phyloP scores from a whole-genome alignment of 2,329 filamentous ascomycete genomes.

The Hypoxylon sp. region DNA sequence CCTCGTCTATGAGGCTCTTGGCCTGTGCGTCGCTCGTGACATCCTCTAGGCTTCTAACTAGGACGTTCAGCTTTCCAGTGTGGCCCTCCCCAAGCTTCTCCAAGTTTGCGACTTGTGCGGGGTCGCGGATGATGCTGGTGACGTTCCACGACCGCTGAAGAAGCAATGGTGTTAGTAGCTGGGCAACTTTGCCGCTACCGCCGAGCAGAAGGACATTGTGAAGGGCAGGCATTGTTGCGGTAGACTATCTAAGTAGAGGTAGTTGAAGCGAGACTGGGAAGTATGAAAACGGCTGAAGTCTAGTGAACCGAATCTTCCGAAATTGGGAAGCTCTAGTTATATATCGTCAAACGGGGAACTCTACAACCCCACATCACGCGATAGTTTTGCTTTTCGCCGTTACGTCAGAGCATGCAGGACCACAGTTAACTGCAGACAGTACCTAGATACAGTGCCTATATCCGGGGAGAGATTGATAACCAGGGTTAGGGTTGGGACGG shows the following conservation, averaged over 20 bases:
- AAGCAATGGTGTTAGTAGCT: constrained; percentile 81
- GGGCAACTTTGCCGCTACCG: constrained; percentile 85
- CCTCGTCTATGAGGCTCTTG: constrained; percentile 71
- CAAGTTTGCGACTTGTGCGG: constrained; percentile 76
- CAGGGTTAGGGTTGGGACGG: background rate
- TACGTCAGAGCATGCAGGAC: constrained; percentile 33
- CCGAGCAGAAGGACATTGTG: constrained; percentile 79
- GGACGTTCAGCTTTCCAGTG: constrained; percentile 75
- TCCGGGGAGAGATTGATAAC: constrained; percentile 9
- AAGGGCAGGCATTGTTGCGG: constrained; percentile 34
- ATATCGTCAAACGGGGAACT: background rate
- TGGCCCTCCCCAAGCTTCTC: constrained; percentile 71
- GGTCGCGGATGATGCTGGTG: constrained; percentile 81
- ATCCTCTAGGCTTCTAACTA: constrained; percentile 80
- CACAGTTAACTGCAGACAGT: constrained; percentile 20
- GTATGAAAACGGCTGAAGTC: background rate
- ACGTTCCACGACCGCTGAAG: constrained; percentile 82
- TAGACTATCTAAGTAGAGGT: background rate
- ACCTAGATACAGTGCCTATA: constrained; percentile 25
- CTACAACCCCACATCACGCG: constrained; percentile 34
- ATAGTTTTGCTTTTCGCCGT: constrained; percentile 13
- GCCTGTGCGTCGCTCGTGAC: constrained; percentile 75
- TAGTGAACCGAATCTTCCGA: background rate
- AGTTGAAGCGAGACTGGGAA: background rate
- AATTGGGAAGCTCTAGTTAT: background rate